Base-by-base conservation (phyloP, 768 basidiomycete genomes). In the Udeniomyces megalosporus region DNA sequence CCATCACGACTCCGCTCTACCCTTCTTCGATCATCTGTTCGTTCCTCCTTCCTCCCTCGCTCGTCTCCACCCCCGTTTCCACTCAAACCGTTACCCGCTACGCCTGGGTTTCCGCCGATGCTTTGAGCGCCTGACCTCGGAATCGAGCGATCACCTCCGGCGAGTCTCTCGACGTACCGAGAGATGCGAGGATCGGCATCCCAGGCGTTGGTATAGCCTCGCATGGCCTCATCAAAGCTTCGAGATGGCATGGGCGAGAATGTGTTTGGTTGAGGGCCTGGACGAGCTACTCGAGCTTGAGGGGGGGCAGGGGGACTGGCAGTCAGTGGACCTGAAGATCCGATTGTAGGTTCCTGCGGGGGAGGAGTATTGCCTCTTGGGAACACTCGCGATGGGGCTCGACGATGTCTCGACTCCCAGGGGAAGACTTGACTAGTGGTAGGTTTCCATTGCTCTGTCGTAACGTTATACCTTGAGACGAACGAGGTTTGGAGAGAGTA, bases 371-470 rank as follows among this genome's bases (percentile, higher is more conserved):
- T 28, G 79, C 82, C 51, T 32, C 58, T 49, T 11, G 71, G 72
- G 66, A 74, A 73, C 4, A 72, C 71, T 44, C 72, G 50, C 8
- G 70, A 60, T 0, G 73, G 67, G 14, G 63, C 53, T 5, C 58
- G 63, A 45, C 69, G 59, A 4, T 65, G 44, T 0, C 58, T 49
- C 2, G 80, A 80, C 62, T 99, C 93, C 93, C 93, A 99, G n/a
- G 93, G 91, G 73, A 99, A 97, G 35, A 95, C 77, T 35, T 79
- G 76, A 64, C 83, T 84, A 24, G 92, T 86, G 86, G 28, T 74
- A 74, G 29, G 76, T 79, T 70, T 91, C 86, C 3, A 90, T 5
- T 70, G 69, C 10, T 74, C 73, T n/a, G 31, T 62, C 52, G 28
- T 58, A 42, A 24, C 55, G 51, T 44, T 72, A 71, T 22, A 85